Evolutionary conservation across 202 grass and related monocot species (phyloP).

Genomic region (Panicum virgatum): DNA sequence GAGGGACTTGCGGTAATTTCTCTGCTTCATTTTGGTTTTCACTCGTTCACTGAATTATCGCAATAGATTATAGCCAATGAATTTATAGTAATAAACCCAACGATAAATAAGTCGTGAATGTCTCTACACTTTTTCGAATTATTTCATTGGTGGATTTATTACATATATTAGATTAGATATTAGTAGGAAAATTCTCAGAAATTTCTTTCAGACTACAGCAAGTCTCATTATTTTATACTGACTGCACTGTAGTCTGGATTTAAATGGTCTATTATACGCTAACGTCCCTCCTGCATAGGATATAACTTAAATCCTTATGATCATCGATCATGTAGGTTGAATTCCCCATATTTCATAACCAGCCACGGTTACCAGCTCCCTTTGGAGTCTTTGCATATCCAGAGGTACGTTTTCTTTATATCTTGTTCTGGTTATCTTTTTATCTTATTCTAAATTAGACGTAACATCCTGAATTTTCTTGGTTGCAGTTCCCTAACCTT

Average conservation of each 20-base stretch:
- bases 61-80: not conserved
- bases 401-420: slow-evolving; percentile 47
- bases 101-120: not conserved
- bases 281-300: not conserved
- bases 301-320: slow-evolving; percentile 17
- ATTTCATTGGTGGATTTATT: not conserved
- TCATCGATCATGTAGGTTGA: slow-evolving; percentile 61
- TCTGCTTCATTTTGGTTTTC: slow-evolving; percentile 13
- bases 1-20: slow-evolving; percentile 59
- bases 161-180: not conserved
- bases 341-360: slow-evolving; percentile 74
- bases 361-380: slow-evolving; percentile 70
- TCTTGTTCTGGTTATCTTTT: slow-evolving; percentile 1
- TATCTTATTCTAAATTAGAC: slow-evolving; percentile 22
- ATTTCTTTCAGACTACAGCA: not conserved
- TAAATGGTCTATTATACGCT: not conserved
- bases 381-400: slow-evolving; percentile 74
- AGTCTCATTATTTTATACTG: not conserved
- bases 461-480: slow-evolving; percentile 24
- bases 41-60: not conserved
- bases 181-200: not conserved
- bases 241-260: not conserved
- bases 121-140: not conserved
- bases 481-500: slow-evolving; percentile 71
- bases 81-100: not conserved